Base-by-base conservation (phyloP, 495 filamentous ascomycete species). In the Aspergillus egyptiacus region DNA sequence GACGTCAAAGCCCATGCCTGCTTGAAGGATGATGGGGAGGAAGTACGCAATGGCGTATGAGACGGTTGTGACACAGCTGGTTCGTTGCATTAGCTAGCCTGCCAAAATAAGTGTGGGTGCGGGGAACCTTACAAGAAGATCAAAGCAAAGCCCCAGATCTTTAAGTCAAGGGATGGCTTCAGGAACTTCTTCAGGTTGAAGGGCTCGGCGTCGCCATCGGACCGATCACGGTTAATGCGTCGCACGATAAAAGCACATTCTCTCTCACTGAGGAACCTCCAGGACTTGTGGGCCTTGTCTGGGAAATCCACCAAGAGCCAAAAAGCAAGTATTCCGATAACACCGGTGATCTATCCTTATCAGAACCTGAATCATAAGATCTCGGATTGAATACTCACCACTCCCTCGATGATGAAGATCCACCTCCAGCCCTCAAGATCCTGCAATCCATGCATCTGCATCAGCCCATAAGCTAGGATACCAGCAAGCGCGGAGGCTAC, bases 41-140 rank as follows among this genome's bases (percentile, higher is more conserved):
- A 85, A 85, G 66, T 82, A 85, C 30, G 80, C 79, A 31, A 84
- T 78, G 10, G 81, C 75, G 57, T 85, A 84, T 18, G 77, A 71
- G 50, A 77, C 70, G 14, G 80, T 82, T 6, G 79, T 81, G 17
- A 71, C 68, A 60, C 68, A 75, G 63, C 66, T 66, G 42, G 14
- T n/a, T n/a, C n/a, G n/a, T 32, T 19, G 18, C 19, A 42, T 46
- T 28, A 40, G 40, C 25, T 6, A 6, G 7, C 39, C 19, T 36
- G 32, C n/a, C 22, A 22, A 17, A 14, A 45, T 36, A 9, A n/a
- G n/a, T n/a, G n/a, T n/a, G n/a, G n/a, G n/a, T n/a, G n/a, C n/a
- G 15, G 23, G 11, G 20, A 6, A 2, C 30, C 62, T 38, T 35
- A 72, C 67, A 79, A 76, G 66, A 79, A 81, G 49, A 81, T 72